Evolutionary conservation across 179 eudicot genomes (phyloP), one percentile per base, ranked within the genome.

Genomic region (Patellifolia procumbens): DNA sequence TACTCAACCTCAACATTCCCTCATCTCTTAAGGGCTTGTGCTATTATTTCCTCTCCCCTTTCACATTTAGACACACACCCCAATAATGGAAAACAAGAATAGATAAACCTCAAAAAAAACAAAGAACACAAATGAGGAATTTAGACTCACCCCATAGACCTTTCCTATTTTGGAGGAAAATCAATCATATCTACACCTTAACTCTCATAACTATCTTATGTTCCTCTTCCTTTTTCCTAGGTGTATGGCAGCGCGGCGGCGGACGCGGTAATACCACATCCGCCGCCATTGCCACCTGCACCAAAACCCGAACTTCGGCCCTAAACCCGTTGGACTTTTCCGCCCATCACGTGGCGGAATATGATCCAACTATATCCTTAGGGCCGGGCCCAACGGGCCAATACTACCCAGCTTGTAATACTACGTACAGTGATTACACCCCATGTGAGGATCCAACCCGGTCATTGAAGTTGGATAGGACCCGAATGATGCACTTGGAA

Each of bases 361-460:
- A 76, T 72, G 74, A 73, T 62, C 64, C 60, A 51, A 37, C 61
- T 29, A 0, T 71, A 4, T 58, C 35, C 0, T 67, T 56, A 16
- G 29, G 52, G 0, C 26, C n/a, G 52, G 49, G 49, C 42, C 55
- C 3, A 9, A 7, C 17, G n/a, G 0, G 9, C 39, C 8, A 19
- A 2, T 3, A 20, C n/a, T 90, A 81, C 87, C 95, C 88, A 0
- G 72, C 91, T 0, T 89, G 92, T 37, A 45, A 80, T 32, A n/a
- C 31, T 0, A 78, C 59, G 63, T 76, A 56, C 66, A 82, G 70
- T 66, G 97, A 91, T 81, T 89, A 88, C 88, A 91, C 97, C 6
- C 97, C 97, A 2, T 91, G 97, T 77, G 80, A 88, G 81, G 94
- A 91, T 78, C 80, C 39, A 0, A 22, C 29, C 22, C 70, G 97